Percentiles rank a stretch among this genome's conserved stretches.
phyloP scores from a whole-genome alignment of 2,329 filamentous ascomycete genomes.

The Lecanicillium sp. region DNA sequence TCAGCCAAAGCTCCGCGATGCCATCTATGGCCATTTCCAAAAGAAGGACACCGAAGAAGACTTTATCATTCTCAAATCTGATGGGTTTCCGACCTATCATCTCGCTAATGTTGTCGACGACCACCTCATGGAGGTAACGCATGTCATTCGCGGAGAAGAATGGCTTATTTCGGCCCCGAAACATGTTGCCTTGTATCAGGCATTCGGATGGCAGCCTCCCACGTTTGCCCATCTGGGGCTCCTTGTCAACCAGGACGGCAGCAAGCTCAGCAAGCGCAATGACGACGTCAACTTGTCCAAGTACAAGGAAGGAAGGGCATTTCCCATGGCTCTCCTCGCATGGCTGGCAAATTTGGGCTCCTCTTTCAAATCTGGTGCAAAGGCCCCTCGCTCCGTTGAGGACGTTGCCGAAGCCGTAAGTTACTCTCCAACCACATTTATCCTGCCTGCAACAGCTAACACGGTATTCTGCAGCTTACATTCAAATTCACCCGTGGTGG shows the following conservation, averaged over 20 bases:
- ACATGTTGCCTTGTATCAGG: constrained; percentile 61
- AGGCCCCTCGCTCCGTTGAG: constrained; percentile 41
- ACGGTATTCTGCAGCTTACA: constrained; percentile 49
- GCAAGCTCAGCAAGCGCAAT: constrained; percentile 83
- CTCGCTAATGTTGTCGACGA: constrained; percentile 97
- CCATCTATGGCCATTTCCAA: constrained; percentile 67
- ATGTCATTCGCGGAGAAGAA: constrained; percentile 90
- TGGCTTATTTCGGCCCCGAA: constrained; percentile 92
- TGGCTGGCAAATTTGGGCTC: constrained; percentile 67
- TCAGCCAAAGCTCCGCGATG: constrained; percentile 61
- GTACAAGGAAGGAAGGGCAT: constrained; percentile 37
- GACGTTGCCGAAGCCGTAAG: constrained; percentile 62
- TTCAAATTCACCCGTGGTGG: constrained; percentile 89
- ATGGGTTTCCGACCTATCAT: constrained; percentile 92
- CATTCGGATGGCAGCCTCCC: constrained; percentile 66
- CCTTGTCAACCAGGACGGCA: constrained; percentile 57
- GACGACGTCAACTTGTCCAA: constrained; percentile 38
- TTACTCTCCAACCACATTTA: constrained; percentile 4
- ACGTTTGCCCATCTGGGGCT: constrained; percentile 75
- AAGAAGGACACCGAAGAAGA: constrained; percentile 58
- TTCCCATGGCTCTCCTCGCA: constrained; percentile 54
- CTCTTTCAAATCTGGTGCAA: constrained; percentile 18
- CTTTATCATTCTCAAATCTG: constrained; percentile 82
- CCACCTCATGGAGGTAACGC: constrained; percentile 89
- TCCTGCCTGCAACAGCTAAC: background rate